phyloP scores from a whole-genome alignment of 106 monocot genomes.

The Iris macrosiphon region DNA sequence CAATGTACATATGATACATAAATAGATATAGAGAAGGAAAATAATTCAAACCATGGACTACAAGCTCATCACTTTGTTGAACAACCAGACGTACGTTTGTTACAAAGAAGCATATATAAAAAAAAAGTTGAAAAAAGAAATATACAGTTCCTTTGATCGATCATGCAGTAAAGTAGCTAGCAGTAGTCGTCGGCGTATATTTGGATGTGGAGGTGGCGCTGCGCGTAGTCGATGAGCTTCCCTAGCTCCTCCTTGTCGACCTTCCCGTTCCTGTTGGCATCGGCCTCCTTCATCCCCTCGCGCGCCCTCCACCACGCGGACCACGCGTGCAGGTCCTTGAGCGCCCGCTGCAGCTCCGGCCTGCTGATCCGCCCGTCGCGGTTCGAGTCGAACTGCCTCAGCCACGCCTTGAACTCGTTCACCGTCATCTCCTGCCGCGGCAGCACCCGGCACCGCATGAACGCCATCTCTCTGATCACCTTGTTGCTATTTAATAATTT shows the following conservation, averaged over 20 bases:
- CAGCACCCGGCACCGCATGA: slow-evolving; percentile 11
- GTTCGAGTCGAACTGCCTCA: slow-evolving; percentile 36
- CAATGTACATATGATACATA: too few relatives aligned
- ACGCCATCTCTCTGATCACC: slow-evolving; percentile 8
- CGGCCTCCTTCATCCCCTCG: slow-evolving; percentile 17
- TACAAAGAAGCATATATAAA: too few relatives aligned
- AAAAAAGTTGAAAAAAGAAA: too few relatives aligned
- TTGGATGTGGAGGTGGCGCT: slow-evolving; percentile 28
- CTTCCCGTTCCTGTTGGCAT: slow-evolving; percentile 15
- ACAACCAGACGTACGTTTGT: too few relatives aligned
- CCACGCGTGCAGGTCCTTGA: slow-evolving; percentile 24
- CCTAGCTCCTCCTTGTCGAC: slow-evolving; percentile 27
- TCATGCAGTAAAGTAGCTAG: not conserved
- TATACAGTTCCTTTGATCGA: too few relatives aligned
- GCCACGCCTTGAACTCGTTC: slow-evolving; percentile 36
- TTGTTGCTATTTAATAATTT: not conserved
- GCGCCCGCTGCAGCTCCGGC: slow-evolving; percentile 24
- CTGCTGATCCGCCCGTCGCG: slow-evolving; percentile 25
- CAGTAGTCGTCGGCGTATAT: slow-evolving; percentile 2
- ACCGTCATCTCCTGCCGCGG: slow-evolving; percentile 28
- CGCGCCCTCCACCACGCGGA: slow-evolving; percentile 43
- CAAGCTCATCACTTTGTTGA: too few relatives aligned
- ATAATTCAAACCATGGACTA: too few relatives aligned
- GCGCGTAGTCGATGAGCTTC: slow-evolving; percentile 22
- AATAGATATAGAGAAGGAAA: too few relatives aligned